Evolutionary conservation across 2,329 filamentous ascomycete genomes (phyloP).

Genomic region (Paecilomyces formosus): DNA sequence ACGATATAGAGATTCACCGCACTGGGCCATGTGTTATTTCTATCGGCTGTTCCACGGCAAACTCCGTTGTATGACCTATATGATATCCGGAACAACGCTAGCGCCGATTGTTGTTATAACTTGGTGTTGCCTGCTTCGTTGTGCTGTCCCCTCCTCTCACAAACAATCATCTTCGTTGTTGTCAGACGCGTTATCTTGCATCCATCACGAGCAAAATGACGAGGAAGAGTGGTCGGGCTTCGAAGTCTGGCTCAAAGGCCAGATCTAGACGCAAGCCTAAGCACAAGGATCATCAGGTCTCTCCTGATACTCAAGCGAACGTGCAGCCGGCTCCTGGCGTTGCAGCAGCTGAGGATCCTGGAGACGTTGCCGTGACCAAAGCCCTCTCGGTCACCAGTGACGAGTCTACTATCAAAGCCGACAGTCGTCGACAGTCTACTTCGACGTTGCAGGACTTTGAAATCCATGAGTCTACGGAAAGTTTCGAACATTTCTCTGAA

Average conservation of each 20-base stretch:
- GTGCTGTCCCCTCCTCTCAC: neutral
- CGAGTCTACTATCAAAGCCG: neutral
- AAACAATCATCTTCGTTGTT: neutral
- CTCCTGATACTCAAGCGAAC: conserved; percentile 31
- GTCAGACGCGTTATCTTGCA: conserved; percentile 46
- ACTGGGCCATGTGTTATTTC: neutral
- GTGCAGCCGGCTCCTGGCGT: neutral
- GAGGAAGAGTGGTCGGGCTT: neutral
- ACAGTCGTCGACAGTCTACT: neutral
- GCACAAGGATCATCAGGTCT: neutral
- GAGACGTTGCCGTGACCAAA: neutral
- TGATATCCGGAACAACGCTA: neutral
- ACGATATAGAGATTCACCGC: neutral
- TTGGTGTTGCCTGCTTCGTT: neutral
- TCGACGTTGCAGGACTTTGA: neutral
- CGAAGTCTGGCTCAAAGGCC: neutral
- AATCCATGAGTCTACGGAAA: neutral
- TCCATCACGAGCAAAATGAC: neutral
- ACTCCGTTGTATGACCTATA: neutral
- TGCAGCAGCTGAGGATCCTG: neutral
- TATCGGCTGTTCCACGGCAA: neutral
- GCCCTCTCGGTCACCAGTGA: neutral
- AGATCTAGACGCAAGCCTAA: neutral
- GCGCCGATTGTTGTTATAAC: neutral
- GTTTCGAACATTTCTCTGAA: neutral